These are phyloP conservation scores for Fusarium tricinctum DNA, from an alignment of 2,329 filamentous ascomycete species.

Conservation along the genomic window DNA sequence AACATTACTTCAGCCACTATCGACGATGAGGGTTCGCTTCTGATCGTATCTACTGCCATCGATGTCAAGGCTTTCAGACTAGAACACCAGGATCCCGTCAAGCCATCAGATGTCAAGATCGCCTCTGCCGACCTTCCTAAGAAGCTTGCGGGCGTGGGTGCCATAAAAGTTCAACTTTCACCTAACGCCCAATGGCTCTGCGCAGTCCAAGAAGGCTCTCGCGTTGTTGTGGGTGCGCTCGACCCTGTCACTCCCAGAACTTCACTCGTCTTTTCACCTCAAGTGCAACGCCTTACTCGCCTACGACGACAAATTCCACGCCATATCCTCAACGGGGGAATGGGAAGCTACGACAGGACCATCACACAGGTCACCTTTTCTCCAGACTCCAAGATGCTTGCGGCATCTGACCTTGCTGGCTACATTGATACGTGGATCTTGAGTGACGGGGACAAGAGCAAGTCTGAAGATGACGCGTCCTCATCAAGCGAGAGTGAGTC, in stretches of 20 bases:
- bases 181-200: slow-evolving; percentile 79
- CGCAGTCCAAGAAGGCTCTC: slow-evolving; percentile 72
- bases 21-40: slow-evolving; percentile 77
- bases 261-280: slow-evolving; percentile 51
- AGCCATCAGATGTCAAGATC: slow-evolving; percentile 74
- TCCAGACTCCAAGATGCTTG: slow-evolving; percentile 82
- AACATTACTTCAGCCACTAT: slow-evolving; percentile 83
- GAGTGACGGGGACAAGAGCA: slow-evolving; percentile 55
- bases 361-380: slow-evolving; percentile 85
- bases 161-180: slow-evolving; percentile 77
- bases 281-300: slow-evolving; percentile 64
- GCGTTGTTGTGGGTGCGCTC: slow-evolving; percentile 63
- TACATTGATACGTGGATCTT: slow-evolving; percentile 90
- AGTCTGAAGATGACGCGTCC: slow-evolving; percentile 53
- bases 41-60: slow-evolving; percentile 81
- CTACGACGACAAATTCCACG: slow-evolving; percentile 68
- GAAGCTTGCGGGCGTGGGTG: slow-evolving; percentile 71
- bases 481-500: slow-evolving; percentile 58
- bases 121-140: slow-evolving; percentile 76
- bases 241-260: slow-evolving; percentile 35
- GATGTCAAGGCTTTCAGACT: slow-evolving; percentile 85
- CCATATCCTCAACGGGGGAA: slow-evolving; percentile 71
- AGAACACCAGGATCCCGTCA: slow-evolving; percentile 63
- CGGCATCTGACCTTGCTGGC: slow-evolving; percentile 84
- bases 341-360: slow-evolving; percentile 81